A percentile compares a stretch with the other conserved stretches of the same genome.
Conservation (phyloP, 2,329 filamentous ascomycete genomes). For the Cytospora schulzeri region DNA sequence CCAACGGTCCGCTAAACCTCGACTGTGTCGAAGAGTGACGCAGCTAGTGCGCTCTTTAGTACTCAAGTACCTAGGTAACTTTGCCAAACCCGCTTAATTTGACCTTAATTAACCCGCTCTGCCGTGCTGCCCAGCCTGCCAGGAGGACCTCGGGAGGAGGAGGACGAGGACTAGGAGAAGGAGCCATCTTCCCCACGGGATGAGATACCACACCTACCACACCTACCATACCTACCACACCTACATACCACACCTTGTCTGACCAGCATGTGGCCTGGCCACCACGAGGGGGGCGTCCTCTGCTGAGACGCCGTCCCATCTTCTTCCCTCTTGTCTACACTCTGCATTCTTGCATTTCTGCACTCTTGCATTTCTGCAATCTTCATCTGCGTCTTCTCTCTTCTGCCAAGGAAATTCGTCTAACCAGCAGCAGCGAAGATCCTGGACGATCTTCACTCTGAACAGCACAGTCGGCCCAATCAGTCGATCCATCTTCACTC, state of each 20-base stretch:
- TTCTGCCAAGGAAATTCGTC: neutral
- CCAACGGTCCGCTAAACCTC: neutral
- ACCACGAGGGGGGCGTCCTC: neutral
- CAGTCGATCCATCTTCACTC: no score
- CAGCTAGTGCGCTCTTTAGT: neutral
- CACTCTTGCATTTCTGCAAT: no score
- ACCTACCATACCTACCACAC: neutral
- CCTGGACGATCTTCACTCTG: neutral
- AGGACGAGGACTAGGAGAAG: no score
- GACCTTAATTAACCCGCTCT: no score
- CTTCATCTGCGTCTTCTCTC: neutral
- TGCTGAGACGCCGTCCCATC: no score
- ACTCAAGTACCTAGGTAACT: no score
- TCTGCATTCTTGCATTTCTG: no score
- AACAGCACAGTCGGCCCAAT: neutral
- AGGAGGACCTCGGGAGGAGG: no score
- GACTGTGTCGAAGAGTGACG: neutral
- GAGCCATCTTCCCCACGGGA: no score
- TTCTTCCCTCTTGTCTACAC: neutral
- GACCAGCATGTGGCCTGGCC: neutral
- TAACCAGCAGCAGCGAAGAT: neutral
- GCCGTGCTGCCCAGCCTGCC: no score
- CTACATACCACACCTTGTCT: neutral
- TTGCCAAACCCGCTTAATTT: no score
- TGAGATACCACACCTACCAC: neutral